Base-by-base conservation (phyloP, 2,329 filamentous ascomycete genomes). In the Penicillium sp. region DNA sequence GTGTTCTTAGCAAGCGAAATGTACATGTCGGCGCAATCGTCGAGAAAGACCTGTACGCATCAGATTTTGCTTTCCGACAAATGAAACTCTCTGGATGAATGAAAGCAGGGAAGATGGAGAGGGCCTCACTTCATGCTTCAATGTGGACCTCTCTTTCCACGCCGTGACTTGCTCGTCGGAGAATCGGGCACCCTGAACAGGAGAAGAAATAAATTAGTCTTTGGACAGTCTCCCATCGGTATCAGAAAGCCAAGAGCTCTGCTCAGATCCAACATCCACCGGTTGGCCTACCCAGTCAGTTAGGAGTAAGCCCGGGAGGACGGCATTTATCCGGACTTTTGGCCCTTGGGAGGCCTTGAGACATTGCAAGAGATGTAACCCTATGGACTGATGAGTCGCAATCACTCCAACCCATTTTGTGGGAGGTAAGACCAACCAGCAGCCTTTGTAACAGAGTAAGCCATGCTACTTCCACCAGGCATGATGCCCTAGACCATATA, bases 391-490 rank as follows among this genome's bases (percentile, higher is more conserved):
- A 26, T 25, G 34, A 24, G 9, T n/a, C 9, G 4, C 18, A 26
- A 3, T n/a, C 9, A 12, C 4, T 13, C 8, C 29, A 32, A 32
- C 7, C 11, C 29, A 32, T 13, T 13, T 5, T 2, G 18, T 9
- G 5, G 3, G 4, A 13, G 32, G 5, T 33, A 8, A 8, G 9
- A 9, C 24, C 7, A 64, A 69, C 84, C 80, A 9, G 88, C 88
- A 0, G 87, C 80, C 65, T 93, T 93, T 34, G 85, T 86, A 13
- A 90, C 84, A 0, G 82, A 76, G 61, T 93, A 93, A 3, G 88
- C 80, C 83, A 83, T 77, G 37, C 76, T 78, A 55, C 76, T 80
- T 4, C 80, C 80, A 45, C 62, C 64, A 44, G 77, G 65, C n/a
- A 70, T 62, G 50, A 77, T 56, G 39, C 75, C 75, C 75, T 78